Evolutionary conservation across 495 filamentous ascomycete species (phyloP), one percentile per base, ranked within the genome.

Genomic region (Daldinia caldariorum): DNA sequence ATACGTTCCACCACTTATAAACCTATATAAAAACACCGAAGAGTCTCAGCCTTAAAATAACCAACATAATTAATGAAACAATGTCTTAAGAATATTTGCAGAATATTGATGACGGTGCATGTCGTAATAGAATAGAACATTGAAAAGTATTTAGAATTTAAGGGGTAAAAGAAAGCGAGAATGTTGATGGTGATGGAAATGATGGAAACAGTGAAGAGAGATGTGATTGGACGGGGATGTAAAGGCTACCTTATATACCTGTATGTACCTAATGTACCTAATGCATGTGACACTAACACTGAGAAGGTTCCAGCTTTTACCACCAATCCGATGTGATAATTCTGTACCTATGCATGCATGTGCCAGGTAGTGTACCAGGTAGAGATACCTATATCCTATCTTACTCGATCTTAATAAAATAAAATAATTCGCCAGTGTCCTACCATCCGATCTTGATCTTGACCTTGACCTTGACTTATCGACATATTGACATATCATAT

Each of bases 61-160:
- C 31, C 57, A 57, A 65, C 56, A 57, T 65, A 18, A 59, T 38
- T 56, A 65, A 70, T 70, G 61, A 18, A 59, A 31, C 57, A 65
- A 70, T 70, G 57, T 65, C 62, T 70, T 58, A 49, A 10, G 14
- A 60, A 29, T 69, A 69, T 69, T 69, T 63, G 60, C 66, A 66
- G 53, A 70, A 70, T 70, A 70, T 70, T 66, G 57, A 37, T 41
- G 61, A 39, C 26, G 10, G 12, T 58, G 61, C 67, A 63, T 71
- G 32, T 55, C 35, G 18, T 55, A 64, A 49, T 31, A 22, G 37
- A 58, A 35, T 26, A 26, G 26, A 26, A 26, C 41, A 8, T n/a
- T n/a, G n/a, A n/a, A n/a, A n/a, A n/a, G n/a, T n/a, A n/a, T 32
- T 26, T 20, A 39, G 61, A 58, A 65, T 72, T 72, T 56, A 64